phyloP scores from a whole-genome alignment of 2,329 filamentous ascomycete genomes.

The Sphaerostilbella broomeana region DNA sequence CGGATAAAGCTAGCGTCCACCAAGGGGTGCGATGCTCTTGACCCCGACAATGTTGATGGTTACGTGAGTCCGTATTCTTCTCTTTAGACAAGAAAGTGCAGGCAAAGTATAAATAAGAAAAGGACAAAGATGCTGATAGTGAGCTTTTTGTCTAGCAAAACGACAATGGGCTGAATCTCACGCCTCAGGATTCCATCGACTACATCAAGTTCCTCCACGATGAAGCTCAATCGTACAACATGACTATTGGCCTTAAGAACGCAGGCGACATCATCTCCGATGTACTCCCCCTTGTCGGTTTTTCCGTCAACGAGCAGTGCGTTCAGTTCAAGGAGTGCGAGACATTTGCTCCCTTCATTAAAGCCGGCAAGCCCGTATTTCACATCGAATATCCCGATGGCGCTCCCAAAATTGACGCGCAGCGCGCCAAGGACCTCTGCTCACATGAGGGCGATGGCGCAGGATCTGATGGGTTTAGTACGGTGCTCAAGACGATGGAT shows the following conservation, averaged over 20 bases:
- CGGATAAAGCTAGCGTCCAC: constrained; percentile 52
- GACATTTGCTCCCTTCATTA: constrained; percentile 50
- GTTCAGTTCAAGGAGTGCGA: constrained; percentile 53
- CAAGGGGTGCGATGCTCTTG: constrained; percentile 63
- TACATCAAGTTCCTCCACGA: constrained; percentile 55
- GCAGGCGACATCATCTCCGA: constrained; percentile 50
- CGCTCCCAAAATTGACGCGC: constrained; percentile 30
- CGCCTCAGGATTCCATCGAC: constrained; percentile 46
- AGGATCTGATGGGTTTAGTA: constrained; percentile 50
- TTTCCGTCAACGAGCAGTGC: constrained; percentile 66
- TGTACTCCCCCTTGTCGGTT: constrained; percentile 48
- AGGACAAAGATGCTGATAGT: background rate
- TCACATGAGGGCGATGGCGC: constrained; percentile 28
- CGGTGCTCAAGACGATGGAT: constrained; percentile 58
- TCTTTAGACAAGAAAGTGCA: background rate
- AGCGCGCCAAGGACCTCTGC: constrained; percentile 38
- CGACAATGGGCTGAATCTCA: constrained; percentile 55
- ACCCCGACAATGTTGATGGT: constrained; percentile 65
- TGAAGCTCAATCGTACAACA: constrained; percentile 44
- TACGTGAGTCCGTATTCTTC: constrained; percentile 47
- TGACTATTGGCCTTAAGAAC: constrained; percentile 65
- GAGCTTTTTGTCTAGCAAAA: constrained; percentile 37
- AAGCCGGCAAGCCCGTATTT: constrained; percentile 60
- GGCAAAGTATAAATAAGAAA: background rate
- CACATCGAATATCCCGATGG: constrained; percentile 63